A percentile compares a stretch with the other conserved stretches of the same genome.
Evolutionary conservation across 208 protist genomes (phyloP).

Genomic region (Trypanosoma theileri): DNA sequence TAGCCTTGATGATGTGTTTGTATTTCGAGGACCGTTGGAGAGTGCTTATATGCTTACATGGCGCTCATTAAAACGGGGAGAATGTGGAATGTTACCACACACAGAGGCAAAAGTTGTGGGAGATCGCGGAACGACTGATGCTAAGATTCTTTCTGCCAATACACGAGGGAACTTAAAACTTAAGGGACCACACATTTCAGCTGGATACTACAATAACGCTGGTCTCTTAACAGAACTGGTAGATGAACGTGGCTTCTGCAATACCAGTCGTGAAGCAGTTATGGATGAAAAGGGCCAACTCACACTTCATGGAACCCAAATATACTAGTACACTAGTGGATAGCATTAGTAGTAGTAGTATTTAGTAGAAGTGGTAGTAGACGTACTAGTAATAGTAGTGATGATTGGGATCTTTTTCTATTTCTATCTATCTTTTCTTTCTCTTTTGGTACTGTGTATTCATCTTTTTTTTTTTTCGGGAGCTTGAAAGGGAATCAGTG

Average conservation of each 20-base stretch:
- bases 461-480: too few relatives aligned
- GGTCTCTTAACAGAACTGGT: conserved; percentile 87
- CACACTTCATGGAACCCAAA: conserved; percentile 58
- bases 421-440: too few relatives aligned
- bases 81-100: conserved; percentile 80
- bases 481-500: too few relatives aligned
- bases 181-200: conserved; percentile 82
- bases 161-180: conserved; percentile 86
- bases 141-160: conserved; percentile 80
- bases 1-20: conserved; percentile 83
- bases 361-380: not conserved
- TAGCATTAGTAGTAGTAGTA: not conserved
- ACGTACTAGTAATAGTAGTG: too few relatives aligned
- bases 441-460: too few relatives aligned
- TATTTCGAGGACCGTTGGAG: conserved; percentile 89
- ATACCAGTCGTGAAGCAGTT: conserved; percentile 82
- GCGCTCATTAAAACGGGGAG: conserved; percentile 66
- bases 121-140: conserved; percentile 85
- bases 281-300: conserved; percentile 72
- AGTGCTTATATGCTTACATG: conserved; percentile 77
- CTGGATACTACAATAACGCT: conserved; percentile 91
- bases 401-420: too few relatives aligned
- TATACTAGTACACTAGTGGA: conserved; percentile 46
- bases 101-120: conserved; percentile 87
- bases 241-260: conserved; percentile 84